Percentiles rank a stretch among this genome's conserved stretches.
These are phyloP conservation scores for Ceratocystis colombiana DNA, from an alignment of 2,329 filamentous ascomycete species.

Conservation along the genomic window DNA sequence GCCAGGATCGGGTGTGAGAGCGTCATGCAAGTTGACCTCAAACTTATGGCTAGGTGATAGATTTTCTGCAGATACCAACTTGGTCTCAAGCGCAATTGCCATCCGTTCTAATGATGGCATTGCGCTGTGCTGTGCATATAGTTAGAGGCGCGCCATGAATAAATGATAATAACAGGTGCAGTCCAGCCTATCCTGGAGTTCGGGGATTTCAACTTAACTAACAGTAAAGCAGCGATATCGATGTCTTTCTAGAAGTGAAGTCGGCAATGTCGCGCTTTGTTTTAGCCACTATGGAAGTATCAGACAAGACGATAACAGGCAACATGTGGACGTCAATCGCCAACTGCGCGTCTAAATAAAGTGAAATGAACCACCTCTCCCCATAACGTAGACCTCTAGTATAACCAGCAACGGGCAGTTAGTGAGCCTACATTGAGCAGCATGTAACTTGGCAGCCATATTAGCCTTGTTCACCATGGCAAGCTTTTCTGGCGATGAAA, in stretches of 20 bases:
- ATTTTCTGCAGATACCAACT: neutral
- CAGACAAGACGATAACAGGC: neutral
- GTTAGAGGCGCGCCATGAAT: neutral
- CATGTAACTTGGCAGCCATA: neutral
- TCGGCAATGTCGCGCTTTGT: neutral
- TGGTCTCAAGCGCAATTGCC: neutral
- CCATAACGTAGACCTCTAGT: neutral
- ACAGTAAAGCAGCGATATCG: neutral
- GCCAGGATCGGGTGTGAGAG: constrained; percentile 48
- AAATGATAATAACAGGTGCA: neutral
- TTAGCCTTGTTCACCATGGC: neutral
- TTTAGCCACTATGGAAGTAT: neutral
- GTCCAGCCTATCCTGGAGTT: too few relatives aligned
- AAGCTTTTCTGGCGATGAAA: neutral
- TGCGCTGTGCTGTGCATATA: neutral
- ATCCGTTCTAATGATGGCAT: neutral
- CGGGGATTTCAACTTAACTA: neutral
- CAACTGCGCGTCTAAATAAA: too few relatives aligned
- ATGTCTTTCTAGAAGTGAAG: neutral
- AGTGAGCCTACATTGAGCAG: neutral
- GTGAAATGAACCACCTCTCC: neutral
- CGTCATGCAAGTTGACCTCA: constrained; percentile 30
- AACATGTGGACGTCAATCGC: neutral
- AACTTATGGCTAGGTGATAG: neutral
- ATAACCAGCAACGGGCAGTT: neutral